Base-by-base conservation (phyloP, 108 stramenopile species). In the Mayamaea pseudoterrestris region DNA sequence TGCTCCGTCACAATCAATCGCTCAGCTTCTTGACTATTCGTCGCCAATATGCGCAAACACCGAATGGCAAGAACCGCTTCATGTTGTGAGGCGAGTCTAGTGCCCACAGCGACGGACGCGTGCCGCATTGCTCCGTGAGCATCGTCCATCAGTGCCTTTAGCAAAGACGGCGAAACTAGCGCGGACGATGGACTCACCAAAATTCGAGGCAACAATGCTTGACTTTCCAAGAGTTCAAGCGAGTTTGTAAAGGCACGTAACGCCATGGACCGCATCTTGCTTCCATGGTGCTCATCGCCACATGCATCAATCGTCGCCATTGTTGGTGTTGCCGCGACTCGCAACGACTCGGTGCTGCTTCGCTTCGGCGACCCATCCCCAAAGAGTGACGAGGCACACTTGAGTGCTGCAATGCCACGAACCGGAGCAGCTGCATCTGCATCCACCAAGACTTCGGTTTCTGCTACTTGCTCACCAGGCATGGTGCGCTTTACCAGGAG, bases 221-320 rank as follows among this genome's bases (percentile, higher is more conserved):
- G n/a, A n/a, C n/a, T n/a, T n/a, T n/a, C n/a, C n/a, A n/a, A n/a
- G n/a, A n/a, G n/a, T n/a, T n/a, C n/a, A n/a, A 74, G 25, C 1
- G 73, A 62, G 42, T 74, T 74, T 36, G 58, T 50, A 25, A 74
- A 60, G 8, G 49, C 58, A 8, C 73, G 58, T 3, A 74, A 36
- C 5, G 59, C 57, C 9, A 57, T 24, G 21, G 66, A 47, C 25
- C 73, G 57, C 34, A 68, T 48, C 12, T 35, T 41, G 8, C 69
- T 63, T 4, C 40, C 63, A 44, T 68, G 73, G 23, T 54, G 28
- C 7, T 37, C 55, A 23, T 74, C 61, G 13, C 52, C 58, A 9
- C n/a, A 12, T n/a, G n/a, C n/a, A 5, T 16, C 20, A 14, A 36
- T 16, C 3, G 35, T n/a, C 25, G 12, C 23, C 6, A 47, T 17